phyloP scores from a whole-genome alignment of 2,329 filamentous ascomycete species.

The Talaromyces piceae region DNA sequence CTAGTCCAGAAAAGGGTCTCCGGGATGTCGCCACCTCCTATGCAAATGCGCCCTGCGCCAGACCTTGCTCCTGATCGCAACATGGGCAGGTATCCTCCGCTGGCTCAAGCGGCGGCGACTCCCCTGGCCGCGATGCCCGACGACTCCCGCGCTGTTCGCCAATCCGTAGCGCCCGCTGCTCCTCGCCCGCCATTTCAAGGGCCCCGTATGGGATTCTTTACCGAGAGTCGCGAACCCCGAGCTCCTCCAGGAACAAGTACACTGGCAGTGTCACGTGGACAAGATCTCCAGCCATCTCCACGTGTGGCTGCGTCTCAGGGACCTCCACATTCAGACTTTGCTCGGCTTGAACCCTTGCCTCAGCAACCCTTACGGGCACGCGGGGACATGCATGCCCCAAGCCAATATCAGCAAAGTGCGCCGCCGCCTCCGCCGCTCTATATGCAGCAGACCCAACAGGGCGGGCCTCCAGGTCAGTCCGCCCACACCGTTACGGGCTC shows the following conservation, averaged over 20 bases:
- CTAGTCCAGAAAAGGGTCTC: constrained; percentile 21
- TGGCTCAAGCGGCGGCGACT: constrained; percentile 31
- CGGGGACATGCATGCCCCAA: constrained; percentile 11
- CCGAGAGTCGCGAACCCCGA: constrained; percentile 26
- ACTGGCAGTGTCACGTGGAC: constrained; percentile 18
- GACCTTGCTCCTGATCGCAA: constrained; percentile 29
- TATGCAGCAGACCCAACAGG: constrained; percentile 7
- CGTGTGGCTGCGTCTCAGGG: constrained; percentile 21
- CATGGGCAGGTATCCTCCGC: constrained; percentile 28
- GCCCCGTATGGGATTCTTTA: constrained; percentile 39
- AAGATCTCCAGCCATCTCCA: constrained; percentile 24
- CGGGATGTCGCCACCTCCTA: constrained; percentile 16
- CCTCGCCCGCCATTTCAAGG: constrained; percentile 30
- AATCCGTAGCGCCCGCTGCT: constrained; percentile 18
- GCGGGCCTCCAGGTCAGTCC: constrained; percentile 12
- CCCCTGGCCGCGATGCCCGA: constrained; percentile 24
- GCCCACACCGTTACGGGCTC: constrained; percentile 19
- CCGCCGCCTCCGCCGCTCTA: constrained; percentile 15
- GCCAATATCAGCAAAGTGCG: constrained; percentile 18
- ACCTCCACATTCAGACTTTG: constrained; percentile 19
- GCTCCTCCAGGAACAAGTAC: constrained; percentile 13
- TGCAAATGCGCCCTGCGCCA: constrained; percentile 24
- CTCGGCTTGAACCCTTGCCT: constrained; percentile 27
- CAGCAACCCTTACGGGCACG: constrained; percentile 16
- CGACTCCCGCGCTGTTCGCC: constrained; percentile 27